Base-by-base conservation (phyloP, 208 protist species). In the Leishmania guyanensis region DNA sequence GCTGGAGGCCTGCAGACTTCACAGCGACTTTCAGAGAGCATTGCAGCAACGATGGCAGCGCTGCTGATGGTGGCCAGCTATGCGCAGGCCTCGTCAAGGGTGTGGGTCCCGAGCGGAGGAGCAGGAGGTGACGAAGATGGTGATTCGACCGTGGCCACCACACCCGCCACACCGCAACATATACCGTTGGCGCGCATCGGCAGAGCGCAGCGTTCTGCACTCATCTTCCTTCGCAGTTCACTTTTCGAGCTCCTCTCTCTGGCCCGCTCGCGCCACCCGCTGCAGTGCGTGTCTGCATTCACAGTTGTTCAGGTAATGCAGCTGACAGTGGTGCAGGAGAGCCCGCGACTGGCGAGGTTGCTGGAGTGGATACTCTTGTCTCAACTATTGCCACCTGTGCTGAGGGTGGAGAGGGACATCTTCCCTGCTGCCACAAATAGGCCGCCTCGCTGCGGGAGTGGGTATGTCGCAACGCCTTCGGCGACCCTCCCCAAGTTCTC, bases 51-150 rank as follows among this genome's bases (percentile, higher is more conserved):
- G 17, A 65, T 80, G 43, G 14, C 54, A 17, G 75, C 80, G 22
- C 46, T 84, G 16, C 22, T 80, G 46, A 69, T 84, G 75, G 51
- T 84, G 16, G 50, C 65, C 5, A 70, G 53, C 26, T 54, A 77
- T 12, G 54, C 39, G n/a, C 80, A 84, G 66, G 75, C 75, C 17
- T 80, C 74, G 56, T 84, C 80, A 14, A 48, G 5, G 5, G 75
- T 77, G 80, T 84, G 80, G 80, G 39, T 5, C 74, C 53, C 51
- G 72, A 39, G 2, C 26, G 51, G 72, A 48, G 51, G 51, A n/a
- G 72, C 16, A 17, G 72, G 72, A 54, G 53, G 72, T 16, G 2
- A n/a, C 33, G 72, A 48, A 5, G 48, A 12, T 26, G 17, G 17
- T 9, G 22, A 51, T 73, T 51, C 69, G 46, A 26, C 46, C 43